Base-by-base conservation (phyloP, 2,329 filamentous ascomycete genomes). In the Fonsecaea pedrosoi region DNA sequence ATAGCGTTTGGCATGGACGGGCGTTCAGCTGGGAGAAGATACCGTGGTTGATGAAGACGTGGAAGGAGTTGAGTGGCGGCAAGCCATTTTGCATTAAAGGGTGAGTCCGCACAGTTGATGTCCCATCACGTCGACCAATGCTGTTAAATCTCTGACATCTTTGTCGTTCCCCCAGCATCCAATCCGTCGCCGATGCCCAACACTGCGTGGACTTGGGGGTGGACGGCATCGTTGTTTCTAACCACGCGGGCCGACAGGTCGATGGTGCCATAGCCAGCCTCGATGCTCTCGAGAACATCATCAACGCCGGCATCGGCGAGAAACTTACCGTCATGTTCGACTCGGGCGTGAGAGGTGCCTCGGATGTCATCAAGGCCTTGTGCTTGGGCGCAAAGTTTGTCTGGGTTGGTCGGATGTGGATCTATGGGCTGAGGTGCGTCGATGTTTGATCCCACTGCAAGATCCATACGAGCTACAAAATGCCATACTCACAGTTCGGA, bases 181-280 rank as follows among this genome's bases (percentile, higher is more conserved):
- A 92, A 78, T 86, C 84, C 13, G 84, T 86, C 0, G 80, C 82
- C 48, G 90, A 92, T 75, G 89, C 89, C 13, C 79, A 82, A 60
- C 82, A 80, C 70, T 87, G 87, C 1, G 82, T 88, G 40, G 82
- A 89, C 60, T 73, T 82, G 12, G 89, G 87, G 0, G 85, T 86
- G 2, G 86, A 92, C 70, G 90, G 87, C 0, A 90, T 92, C 56
- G 83, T 92, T 1, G 80, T 92, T 1, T 86, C 84, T 13, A 92
- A 92, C 71, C 90, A 92, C 74, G 90, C 89, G 1, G 90, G 90
- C 0, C 77, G 90, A 21, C 86, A 89, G 75, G 84, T 89, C 1
- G 87, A 89, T 70, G 86, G 86, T 0, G 86, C 86, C 2, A 79
- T 86, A 64, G 86, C 83, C 12, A 86, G 83, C 72, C 75, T 89